These are phyloP conservation scores for Phytophthora sansomeana DNA, from an alignment of 352 stramenopile species.

Conservation along the genomic window DNA sequence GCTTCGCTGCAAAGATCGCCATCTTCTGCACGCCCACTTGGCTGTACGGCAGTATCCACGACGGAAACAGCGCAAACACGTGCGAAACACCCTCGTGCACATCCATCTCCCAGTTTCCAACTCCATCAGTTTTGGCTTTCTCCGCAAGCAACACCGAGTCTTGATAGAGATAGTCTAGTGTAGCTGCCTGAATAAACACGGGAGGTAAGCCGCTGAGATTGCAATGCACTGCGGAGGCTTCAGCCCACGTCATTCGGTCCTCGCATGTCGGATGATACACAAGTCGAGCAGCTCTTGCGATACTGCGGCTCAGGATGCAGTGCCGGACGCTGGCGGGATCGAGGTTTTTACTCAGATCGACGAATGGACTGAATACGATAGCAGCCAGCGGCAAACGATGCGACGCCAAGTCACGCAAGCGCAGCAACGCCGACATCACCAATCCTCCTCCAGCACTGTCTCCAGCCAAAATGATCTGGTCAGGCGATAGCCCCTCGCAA, in stretches of 20 bases:
- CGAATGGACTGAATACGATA: constrained; percentile 35
- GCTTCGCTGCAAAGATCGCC: constrained; percentile 39
- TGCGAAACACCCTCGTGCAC: constrained; percentile 47
- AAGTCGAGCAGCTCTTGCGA: constrained; percentile 26
- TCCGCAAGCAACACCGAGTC: constrained; percentile 31
- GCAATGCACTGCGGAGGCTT: constrained; percentile 52
- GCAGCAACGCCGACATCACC: constrained; percentile 47
- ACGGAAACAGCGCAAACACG: constrained; percentile 45
- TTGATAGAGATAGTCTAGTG: constrained; percentile 43
- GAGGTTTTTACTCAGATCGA: constrained; percentile 24
- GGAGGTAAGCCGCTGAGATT: constrained; percentile 42
- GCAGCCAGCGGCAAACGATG: constrained; percentile 34
- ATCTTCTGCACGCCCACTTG: constrained; percentile 39
- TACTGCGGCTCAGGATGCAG: constrained; percentile 42
- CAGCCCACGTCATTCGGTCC: constrained; percentile 30
- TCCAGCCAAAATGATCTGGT: constrained; percentile 48
- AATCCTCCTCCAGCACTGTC: constrained; percentile 54
- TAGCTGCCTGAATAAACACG: constrained; percentile 46
- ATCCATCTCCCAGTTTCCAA: constrained; percentile 46
- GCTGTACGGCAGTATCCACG: constrained; percentile 42
- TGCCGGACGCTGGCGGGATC: constrained; percentile 14
- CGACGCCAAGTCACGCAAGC: constrained; percentile 31
- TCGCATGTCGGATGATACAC: constrained; percentile 30
- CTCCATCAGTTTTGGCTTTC: constrained; percentile 41
- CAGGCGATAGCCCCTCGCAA: constrained; percentile 25